These are phyloP conservation scores for Candida xyloterini DNA, from an alignment of 805 yeast species.

Conservation along the genomic window DNA sequence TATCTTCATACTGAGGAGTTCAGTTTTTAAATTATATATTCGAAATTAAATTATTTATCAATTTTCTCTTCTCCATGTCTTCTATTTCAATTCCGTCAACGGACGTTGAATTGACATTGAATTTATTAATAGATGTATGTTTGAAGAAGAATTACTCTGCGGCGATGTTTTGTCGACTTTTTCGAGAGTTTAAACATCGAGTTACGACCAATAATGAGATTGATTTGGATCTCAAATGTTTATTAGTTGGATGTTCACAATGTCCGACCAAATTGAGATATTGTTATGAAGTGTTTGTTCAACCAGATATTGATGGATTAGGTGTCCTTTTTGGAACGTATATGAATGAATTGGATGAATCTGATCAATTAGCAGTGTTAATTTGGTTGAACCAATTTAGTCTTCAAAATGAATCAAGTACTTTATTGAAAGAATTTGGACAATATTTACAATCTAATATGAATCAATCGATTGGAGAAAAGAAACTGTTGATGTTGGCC, in stretches of 20 bases:
- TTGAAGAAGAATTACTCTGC: constrained; percentile 25
- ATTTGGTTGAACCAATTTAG: constrained; percentile 28
- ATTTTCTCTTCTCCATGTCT: constrained; percentile 1
- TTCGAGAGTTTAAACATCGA: constrained; percentile 28
- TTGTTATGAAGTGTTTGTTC: constrained; percentile 28
- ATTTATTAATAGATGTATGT: constrained; percentile 22
- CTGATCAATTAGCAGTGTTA: constrained; percentile 26
- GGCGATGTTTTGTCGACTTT: constrained; percentile 25
- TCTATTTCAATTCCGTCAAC: constrained; percentile 21
- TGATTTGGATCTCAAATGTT: constrained; percentile 19
- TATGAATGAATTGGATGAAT: constrained; percentile 7
- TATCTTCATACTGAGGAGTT: constrained; percentile 51
- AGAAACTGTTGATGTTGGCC: constrained; percentile 21
- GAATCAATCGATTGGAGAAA: constrained; percentile 7
- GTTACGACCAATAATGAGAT: constrained; percentile 1
- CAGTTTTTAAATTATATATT: constrained; percentile 34
- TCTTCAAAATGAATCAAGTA: constrained; percentile 24
- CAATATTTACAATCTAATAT: constrained; percentile 11
- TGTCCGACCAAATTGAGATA: constrained; percentile 26
- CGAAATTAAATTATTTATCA: not conserved
- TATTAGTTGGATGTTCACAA: constrained; percentile 18
- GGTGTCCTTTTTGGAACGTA: constrained; percentile 21
- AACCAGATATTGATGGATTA: constrained; percentile 27
- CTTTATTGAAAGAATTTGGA: constrained; percentile 18
- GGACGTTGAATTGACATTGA: constrained; percentile 22